Evolutionary conservation across 2,329 filamentous ascomycete species (phyloP).

Genomic region (Hypoxylon sp.): DNA sequence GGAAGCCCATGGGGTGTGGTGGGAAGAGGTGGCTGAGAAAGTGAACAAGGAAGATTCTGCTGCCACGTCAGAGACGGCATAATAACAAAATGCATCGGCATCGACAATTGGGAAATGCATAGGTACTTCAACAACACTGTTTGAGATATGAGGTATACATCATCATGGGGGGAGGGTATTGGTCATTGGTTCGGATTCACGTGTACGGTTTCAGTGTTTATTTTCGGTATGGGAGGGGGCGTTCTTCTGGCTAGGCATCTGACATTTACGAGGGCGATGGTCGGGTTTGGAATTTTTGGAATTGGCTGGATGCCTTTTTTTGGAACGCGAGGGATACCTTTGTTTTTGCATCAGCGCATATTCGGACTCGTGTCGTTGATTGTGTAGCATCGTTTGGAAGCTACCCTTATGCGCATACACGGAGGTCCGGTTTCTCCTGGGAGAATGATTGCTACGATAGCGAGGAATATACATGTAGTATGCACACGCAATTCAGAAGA

Average conservation of each 20-base stretch:
- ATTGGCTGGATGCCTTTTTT: slow-evolving; percentile 33
- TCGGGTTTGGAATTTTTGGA: slow-evolving; percentile 39
- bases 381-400: slow-evolving; percentile 28
- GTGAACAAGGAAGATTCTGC: slow-evolving; percentile 61
- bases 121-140: slow-evolving; percentile 15
- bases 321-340: slow-evolving; percentile 42
- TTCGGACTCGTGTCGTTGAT: slow-evolving; percentile 25
- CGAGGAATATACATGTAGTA: slow-evolving; percentile 26
- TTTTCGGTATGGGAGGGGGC: slow-evolving; percentile 39
- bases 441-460: slow-evolving; percentile 34
- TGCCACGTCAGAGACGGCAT: slow-evolving; percentile 34
- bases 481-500: slow-evolving; percentile 14
- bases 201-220: slow-evolving; percentile 42
- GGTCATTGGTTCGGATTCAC: slow-evolving; percentile 42
- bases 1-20: slow-evolving; percentile 78
- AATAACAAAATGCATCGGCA: slow-evolving; percentile 12
- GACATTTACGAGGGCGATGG: slow-evolving; percentile 33
- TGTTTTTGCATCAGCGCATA: slow-evolving; percentile 44
- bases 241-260: slow-evolving; percentile 45
- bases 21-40: slow-evolving; percentile 75
- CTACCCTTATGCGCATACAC: slow-evolving; percentile 3
- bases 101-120: slow-evolving; percentile 22
- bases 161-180: slow-evolving; percentile 26
- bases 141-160: slow-evolving; percentile 36
- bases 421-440: slow-evolving; percentile 18